Evolutionary conservation across 352 stramenopile genomes (phyloP), one percentile per base, ranked within the genome.

Genomic region (Globisporangium alternatum): DNA sequence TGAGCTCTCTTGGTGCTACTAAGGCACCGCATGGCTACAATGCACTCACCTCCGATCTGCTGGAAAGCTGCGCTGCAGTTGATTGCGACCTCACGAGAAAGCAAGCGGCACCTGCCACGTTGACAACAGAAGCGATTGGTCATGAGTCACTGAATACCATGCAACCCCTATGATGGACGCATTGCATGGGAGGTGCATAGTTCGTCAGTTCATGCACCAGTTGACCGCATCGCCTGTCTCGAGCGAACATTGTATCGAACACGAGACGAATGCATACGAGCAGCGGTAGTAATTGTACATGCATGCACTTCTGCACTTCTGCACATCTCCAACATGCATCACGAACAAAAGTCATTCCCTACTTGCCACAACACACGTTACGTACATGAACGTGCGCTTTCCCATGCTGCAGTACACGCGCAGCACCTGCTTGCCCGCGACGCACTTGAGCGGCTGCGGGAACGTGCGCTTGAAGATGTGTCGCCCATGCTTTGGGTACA

Each of bases 331-430:
- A 41, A 56, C 51, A 41, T 28, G 17, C 28, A 39, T 9, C 25
- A 21, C 33, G 33, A 39, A 39, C 12, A 3, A 39, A 39, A 39
- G 8, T 39, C 33, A 2, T 15, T 15, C 33, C 8, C 10, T 39
- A 15, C 30, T 9, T 2, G 56, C 15, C 31, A 55, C 49, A 71
- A 30, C 30, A 79, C 30, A 52, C 64, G 61, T 51, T 25, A 70
- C 47, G 0, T 49, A 86, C 77, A 77, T 86, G 62, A 86, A 83
- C 19, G 22, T 69, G 25, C 61, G 66, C 28, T 66, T 75, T 41
- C 77, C 77, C 41, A 77, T 74, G 64, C 67, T 78, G 12, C 75
- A 86, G 55, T 76, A 77, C 43, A 89, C 53, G 19, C 76, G 80
- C 55, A 86, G 57, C 37, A 84, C 60, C 44, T 70, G 72, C 55